Conservation (phyloP, 345 rosid genomes). For the Ailanthus altissimus region DNA sequence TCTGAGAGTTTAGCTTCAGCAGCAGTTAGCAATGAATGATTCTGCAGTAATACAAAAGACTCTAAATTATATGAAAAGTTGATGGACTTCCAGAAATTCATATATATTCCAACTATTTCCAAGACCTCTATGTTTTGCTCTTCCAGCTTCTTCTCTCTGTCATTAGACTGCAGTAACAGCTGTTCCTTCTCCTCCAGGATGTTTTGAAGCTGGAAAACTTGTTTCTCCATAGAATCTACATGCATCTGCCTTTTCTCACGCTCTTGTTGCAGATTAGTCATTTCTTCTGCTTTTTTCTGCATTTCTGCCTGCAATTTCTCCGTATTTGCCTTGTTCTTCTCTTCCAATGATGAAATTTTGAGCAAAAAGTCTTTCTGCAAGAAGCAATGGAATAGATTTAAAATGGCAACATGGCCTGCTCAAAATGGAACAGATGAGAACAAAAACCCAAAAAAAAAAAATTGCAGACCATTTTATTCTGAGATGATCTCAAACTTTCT, state of each 20-base stretch:
- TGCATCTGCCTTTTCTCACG: slow-evolving; percentile 45
- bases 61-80: slow-evolving; percentile 18
- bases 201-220: slow-evolving; percentile 53
- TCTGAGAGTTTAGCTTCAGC: slow-evolving; percentile 72
- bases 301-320: slow-evolving; percentile 59
- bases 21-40: slow-evolving; percentile 53
- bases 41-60: slow-evolving; percentile 47
- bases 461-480: slow-evolving; percentile 56
- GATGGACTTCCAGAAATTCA: slow-evolving; percentile 10
- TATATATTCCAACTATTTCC: slow-evolving; percentile 7
- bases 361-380: slow-evolving; percentile 62
- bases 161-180: slow-evolving; percentile 52
- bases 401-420: slow-evolving; percentile 26
- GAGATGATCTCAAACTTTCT: slow-evolving; percentile 55
- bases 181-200: slow-evolving; percentile 67
- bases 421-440: slow-evolving; percentile 15
- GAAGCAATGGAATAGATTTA: slow-evolving; percentile 28
- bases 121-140: slow-evolving; percentile 65
- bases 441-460: too few relatives aligned
- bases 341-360: slow-evolving; percentile 60
- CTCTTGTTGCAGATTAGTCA: slow-evolving; percentile 50
- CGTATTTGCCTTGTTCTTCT: slow-evolving; percentile 51
- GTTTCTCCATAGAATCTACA: slow-evolving; percentile 53
- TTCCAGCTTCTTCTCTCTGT: slow-evolving; percentile 60
- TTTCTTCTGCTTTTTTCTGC: slow-evolving; percentile 50